Evolutionary conservation across 345 rosid species (phyloP).

Genomic region (Nephelium lappaceum): DNA sequence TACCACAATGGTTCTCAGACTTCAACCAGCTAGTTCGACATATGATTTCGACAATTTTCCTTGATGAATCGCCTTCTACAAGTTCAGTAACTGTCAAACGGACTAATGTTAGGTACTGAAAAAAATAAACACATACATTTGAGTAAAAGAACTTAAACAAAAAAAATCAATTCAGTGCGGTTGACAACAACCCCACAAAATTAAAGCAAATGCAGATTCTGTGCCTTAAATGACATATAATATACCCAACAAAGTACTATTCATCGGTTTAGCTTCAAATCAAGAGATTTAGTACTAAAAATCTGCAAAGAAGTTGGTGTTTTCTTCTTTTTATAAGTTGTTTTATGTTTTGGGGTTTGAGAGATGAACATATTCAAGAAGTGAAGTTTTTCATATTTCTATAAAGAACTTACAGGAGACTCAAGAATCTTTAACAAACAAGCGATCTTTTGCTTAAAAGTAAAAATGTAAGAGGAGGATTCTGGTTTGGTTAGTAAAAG

Average conservation of each 20-base stretch:
- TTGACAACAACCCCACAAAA: neutral
- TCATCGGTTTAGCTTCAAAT: neutral
- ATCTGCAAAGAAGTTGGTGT: neutral
- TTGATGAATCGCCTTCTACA: constrained; percentile 93
- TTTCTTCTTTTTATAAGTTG: neutral
- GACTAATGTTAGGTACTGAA: constrained; percentile 19
- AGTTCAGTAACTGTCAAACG: constrained; percentile 81
- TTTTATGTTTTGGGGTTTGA: neutral
- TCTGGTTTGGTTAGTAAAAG: neutral
- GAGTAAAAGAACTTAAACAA: neutral
- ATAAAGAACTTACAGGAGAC: constrained; percentile 2
- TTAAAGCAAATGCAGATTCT: constrained; percentile 1
- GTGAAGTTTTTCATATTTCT: neutral
- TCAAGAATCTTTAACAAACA: neutral
- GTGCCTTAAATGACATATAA: neutral
- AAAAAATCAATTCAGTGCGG: neutral
- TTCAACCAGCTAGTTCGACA: constrained; percentile 91
- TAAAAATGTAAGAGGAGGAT: neutral
- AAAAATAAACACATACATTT: neutral
- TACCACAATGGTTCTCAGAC: constrained; percentile 82
- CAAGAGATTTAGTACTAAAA: neutral
- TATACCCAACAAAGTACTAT: neutral
- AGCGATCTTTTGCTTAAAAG: neutral
- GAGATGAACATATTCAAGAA: neutral
- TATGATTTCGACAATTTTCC: constrained; percentile 97